Evolutionary conservation across 768 basidiomycete species (phyloP).

Genomic region (Pleurotus eryngii): DNA sequence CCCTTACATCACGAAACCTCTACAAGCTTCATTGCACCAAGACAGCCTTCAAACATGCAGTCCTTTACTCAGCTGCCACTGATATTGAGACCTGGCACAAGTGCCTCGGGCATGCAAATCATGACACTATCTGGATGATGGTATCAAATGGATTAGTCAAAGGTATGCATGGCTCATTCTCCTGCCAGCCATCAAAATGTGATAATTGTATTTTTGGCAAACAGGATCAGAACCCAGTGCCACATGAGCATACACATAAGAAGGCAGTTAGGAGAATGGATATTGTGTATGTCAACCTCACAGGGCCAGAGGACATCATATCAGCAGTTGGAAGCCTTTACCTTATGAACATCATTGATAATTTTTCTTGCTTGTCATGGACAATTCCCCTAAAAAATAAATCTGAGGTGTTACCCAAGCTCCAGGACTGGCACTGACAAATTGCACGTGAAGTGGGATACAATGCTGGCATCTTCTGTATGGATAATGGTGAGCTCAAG

Average conservation of each 20-base stretch:
- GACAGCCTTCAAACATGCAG: not conserved
- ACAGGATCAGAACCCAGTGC: conserved; percentile 11
- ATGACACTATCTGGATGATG: conserved; percentile 10
- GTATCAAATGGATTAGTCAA: not conserved
- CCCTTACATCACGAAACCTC: conserved; percentile 1
- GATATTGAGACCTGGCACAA: conserved; percentile 15
- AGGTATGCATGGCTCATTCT: conserved; percentile 17
- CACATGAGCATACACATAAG: conserved; percentile 1
- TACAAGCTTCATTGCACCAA: conserved; percentile 4
- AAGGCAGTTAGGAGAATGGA: conserved; percentile 8
- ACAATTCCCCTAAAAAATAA: conserved; percentile 28
- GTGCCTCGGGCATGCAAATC: conserved; percentile 14
- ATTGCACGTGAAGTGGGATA: conserved; percentile 11
- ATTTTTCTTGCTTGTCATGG: conserved; percentile 17
- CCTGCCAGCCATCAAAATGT: conserved; percentile 11
- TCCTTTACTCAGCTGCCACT: not conserved
- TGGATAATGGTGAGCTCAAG: conserved; percentile 21
- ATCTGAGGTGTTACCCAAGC: conserved; percentile 14
- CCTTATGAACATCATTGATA: no score
- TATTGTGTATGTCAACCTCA: conserved; percentile 11
- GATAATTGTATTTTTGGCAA: conserved; percentile 15
- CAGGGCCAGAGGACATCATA: conserved; percentile 9
- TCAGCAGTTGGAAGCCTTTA: conserved; percentile 15
- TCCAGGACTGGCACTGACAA: conserved; percentile 24
- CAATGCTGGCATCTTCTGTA: conserved; percentile 10